phyloP scores from a whole-genome alignment of 345 rosid genomes.

The Rhodomyrtus tomentosa region DNA sequence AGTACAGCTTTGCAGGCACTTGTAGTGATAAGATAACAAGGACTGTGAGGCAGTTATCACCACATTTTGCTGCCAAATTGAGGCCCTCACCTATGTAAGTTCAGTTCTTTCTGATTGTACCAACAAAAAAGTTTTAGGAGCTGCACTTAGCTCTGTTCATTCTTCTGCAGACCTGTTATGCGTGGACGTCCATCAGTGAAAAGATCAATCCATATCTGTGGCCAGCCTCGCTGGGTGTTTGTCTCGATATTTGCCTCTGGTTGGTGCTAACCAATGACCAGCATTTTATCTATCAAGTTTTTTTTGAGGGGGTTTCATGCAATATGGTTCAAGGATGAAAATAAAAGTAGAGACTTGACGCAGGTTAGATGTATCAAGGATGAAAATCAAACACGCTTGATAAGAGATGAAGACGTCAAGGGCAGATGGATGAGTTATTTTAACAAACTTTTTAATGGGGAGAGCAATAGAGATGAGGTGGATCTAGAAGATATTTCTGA shows the following conservation, averaged over 20 bases:
- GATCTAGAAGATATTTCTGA: too few species aligned
- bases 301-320: too few species aligned
- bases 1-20: conserved; percentile 86
- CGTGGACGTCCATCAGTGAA: conserved; percentile 94
- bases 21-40: conserved; percentile 83
- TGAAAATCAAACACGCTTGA: too few species aligned
- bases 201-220: conserved; percentile 74
- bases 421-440: too few species aligned
- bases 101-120: background rate
- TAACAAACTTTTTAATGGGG: too few species aligned
- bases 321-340: too few species aligned
- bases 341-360: too few species aligned
- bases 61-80: conserved; percentile 93
- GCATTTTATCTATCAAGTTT: background rate
- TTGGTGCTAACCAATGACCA: conserved; percentile 6
- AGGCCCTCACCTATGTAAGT: conserved; percentile 83
- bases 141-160: background rate
- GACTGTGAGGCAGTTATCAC: conserved; percentile 84
- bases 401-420: too few species aligned
- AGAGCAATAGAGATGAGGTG: too few species aligned
- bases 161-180: conserved; percentile 55
- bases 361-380: too few species aligned
- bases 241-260: conserved; percentile 62
- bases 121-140: background rate
- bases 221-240: conserved; percentile 88